These are phyloP conservation scores for Aspergillus luchuensis DNA, from an alignment of 2,329 filamentous ascomycete species.

Conservation along the genomic window DNA sequence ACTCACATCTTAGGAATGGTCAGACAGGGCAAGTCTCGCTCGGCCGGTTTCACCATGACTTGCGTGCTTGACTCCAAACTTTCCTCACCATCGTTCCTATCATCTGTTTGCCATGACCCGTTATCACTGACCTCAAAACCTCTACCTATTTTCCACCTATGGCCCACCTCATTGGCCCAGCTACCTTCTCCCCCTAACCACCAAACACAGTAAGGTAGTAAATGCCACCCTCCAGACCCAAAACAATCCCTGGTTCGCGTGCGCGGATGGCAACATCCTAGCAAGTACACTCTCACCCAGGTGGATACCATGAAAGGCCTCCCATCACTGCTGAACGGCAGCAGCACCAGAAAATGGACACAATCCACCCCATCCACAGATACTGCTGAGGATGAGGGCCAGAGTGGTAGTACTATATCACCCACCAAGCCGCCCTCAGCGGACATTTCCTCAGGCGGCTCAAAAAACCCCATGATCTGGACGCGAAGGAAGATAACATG, in stretches of 20 bases:
- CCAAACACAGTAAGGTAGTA: neutral
- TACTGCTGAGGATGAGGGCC: neutral
- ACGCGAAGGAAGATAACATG: conserved; percentile 14
- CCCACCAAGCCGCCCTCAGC: neutral
- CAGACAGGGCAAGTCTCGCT: neutral
- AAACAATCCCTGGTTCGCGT: neutral
- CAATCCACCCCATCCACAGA: neutral
- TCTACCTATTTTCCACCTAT: neutral
- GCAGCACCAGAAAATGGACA: neutral
- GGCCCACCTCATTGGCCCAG: neutral
- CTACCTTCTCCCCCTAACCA: neutral
- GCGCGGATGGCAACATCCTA: conserved; percentile 1
- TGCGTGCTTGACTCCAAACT: neutral
- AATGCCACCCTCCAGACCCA: neutral
- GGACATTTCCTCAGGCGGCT: neutral
- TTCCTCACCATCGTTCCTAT: neutral
- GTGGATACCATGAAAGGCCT: neutral
- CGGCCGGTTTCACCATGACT: neutral
- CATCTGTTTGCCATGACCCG: neutral
- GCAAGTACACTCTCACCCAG: neutral
- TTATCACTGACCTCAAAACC: neutral
- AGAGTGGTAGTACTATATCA: neutral
- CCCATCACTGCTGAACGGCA: neutral
- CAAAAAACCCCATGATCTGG: conserved; percentile 4
- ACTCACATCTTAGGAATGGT: neutral